Evolutionary conservation across 495 filamentous ascomycete species (phyloP).

Genomic region (Daldinia concentrica): DNA sequence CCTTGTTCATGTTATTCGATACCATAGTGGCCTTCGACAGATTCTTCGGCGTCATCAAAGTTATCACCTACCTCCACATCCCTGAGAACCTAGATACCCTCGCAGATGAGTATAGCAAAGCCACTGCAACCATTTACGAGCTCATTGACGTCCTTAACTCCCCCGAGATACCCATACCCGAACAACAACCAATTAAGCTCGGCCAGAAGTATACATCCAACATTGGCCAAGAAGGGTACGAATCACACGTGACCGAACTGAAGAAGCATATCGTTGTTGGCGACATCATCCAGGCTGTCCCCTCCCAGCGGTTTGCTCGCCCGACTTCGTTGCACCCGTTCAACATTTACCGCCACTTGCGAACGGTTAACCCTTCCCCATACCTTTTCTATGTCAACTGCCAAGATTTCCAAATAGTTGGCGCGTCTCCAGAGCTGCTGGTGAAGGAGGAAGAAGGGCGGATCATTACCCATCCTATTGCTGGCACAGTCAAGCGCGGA

Average conservation of each 20-base stretch:
- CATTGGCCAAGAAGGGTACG: constrained; percentile 87
- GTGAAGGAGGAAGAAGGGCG: constrained; percentile 88
- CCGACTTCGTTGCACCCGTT: constrained; percentile 93
- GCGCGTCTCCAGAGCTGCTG: constrained; percentile 91
- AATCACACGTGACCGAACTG: constrained; percentile 79
- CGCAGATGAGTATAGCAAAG: constrained; percentile 69
- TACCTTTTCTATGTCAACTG: constrained; percentile 98
- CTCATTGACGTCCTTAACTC: constrained; percentile 74
- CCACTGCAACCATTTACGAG: constrained; percentile 66
- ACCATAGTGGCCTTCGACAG: constrained; percentile 95
- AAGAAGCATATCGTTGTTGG: constrained; percentile 89
- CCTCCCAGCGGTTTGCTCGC: constrained; percentile 89
- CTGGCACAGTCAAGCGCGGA: constrained; percentile 91
- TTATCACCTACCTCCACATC: constrained; percentile 86
- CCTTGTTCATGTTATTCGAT: constrained; percentile 97
- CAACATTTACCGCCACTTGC: constrained; percentile 97
- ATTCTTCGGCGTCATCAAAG: constrained; percentile 89
- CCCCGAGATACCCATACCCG: constrained; percentile 79
- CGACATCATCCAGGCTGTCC: constrained; percentile 97
- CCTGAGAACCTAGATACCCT: constrained; percentile 59
- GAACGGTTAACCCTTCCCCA: constrained; percentile 93
- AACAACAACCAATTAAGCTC: constrained; percentile 73
- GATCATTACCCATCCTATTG: constrained; percentile 97
- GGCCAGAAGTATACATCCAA: constrained; percentile 89
- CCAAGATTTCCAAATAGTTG: constrained; percentile 90